Conservation (phyloP, 2,329 filamentous ascomycete species). For the Cercospora nicotianae region DNA sequence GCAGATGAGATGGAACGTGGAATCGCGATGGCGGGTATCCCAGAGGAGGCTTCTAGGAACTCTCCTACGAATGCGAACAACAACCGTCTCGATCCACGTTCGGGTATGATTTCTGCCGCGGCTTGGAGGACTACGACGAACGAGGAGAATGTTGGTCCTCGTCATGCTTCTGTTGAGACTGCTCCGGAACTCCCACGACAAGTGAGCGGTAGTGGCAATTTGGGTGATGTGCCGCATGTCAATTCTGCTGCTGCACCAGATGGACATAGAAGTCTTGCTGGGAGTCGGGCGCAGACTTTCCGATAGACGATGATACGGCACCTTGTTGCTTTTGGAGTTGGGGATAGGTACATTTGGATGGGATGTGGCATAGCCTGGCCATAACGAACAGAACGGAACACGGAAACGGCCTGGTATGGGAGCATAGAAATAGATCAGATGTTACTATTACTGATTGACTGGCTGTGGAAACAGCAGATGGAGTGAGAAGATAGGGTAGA, state of each 20-base stretch:
- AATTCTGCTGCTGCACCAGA: slow-evolving; percentile 10
- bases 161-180: slow-evolving; percentile 14
- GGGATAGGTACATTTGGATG: background rate
- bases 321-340: background rate
- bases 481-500: background rate
- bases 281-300: slow-evolving; percentile 29
- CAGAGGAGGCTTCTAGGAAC: slow-evolving; percentile 31
- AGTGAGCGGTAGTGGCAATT: slow-evolving; percentile 22
- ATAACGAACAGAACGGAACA: background rate
- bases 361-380: too few species aligned
- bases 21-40: slow-evolving; percentile 38
- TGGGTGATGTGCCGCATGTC: slow-evolving; percentile 22
- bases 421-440: background rate
- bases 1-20: slow-evolving; percentile 39
- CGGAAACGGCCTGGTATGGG: background rate
- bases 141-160: slow-evolving; percentile 30
- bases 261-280: slow-evolving; percentile 16
- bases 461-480: background rate
- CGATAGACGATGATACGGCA: too few species aligned
- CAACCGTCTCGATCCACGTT: slow-evolving; percentile 36
- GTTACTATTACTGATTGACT: background rate
- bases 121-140: slow-evolving; percentile 36
- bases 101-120: slow-evolving; percentile 35
- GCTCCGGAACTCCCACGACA: slow-evolving; percentile 24
- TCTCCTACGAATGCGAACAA: slow-evolving; percentile 8